Base-by-base conservation (phyloP, 2,329 filamentous ascomycete species). In the Pseudophaeomoniella oleicola region DNA sequence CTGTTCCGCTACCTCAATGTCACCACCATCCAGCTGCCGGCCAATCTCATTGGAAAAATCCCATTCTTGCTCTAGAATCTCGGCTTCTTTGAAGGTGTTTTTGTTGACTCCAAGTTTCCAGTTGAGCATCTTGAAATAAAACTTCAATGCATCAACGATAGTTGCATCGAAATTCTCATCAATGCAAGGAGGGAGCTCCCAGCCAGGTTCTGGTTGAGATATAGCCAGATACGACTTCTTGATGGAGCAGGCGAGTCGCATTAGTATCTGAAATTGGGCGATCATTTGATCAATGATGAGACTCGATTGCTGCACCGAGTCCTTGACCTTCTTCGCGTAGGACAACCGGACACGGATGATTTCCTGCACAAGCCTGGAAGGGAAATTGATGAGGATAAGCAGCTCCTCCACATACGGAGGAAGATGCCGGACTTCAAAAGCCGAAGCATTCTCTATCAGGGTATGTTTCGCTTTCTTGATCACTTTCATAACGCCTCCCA, bases 241-340 rank as follows among this genome's bases (percentile, higher is more conserved):
- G 59, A 96, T 94, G 43, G 80, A 74, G 42, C 93, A 87, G 19
- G 90, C 88, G 45, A 96, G 77, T 51, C 83, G 86, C 44, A 98
- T 75, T 37, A 96, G 65, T 32, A 94, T 83, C 58, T 93, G 87
- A 49, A 98, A 96, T 53, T 98, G 90, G 0, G 82, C 71, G 44
- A 98, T 94, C 83, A 96, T 93, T 60, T 96, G 88, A 53, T 96
- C 87, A 42, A 92, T 83, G 70, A 98, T 85, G 64, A 98, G 81
- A 16, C 83, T 71, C 45, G 87, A 92, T 55, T 93, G 84, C 60
- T 90, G 83, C 2, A 86, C 81, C 6, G 86, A 85, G 50, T 96
- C 88, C 60, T 88, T 93, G 77, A 94, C 93, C 56, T 86, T 88
- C 61, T 79, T 85, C 13, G 88, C 87, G 56, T 94, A 96, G 6